Percentiles rank a stretch among this genome's conserved stretches.
These are phyloP conservation scores for Tephrocybe sp. DNA, from an alignment of 768 basidiomycete species.

Conservation along the genomic window DNA sequence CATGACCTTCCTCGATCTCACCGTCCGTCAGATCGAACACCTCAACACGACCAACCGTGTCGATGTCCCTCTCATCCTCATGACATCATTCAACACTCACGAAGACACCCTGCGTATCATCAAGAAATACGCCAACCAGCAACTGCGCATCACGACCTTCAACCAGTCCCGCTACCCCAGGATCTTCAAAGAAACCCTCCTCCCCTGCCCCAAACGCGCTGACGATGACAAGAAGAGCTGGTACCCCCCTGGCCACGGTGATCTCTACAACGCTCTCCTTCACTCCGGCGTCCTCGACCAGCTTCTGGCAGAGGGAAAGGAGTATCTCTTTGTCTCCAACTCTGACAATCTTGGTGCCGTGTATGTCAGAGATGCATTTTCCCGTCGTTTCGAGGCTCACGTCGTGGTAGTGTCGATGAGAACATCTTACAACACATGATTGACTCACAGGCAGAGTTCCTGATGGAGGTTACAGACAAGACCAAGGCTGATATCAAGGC, in stretches of 20 bases:
- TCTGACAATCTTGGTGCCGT: conserved; percentile 95
- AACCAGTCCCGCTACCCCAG: conserved; percentile 95
- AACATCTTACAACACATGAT: conserved; percentile 87
- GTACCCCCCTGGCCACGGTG: conserved; percentile 98
- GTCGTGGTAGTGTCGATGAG: conserved; percentile 65
- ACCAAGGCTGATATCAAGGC: conserved; percentile 80
- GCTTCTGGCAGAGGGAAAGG: conserved; percentile 87
- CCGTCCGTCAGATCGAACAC: conserved; percentile 93
- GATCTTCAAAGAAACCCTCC: conserved; percentile 85
- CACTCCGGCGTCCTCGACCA: conserved; percentile 92
- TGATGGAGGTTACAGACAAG: conserved; percentile 97
- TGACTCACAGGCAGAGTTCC: conserved; percentile 76
- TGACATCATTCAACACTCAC: conserved; percentile 99
- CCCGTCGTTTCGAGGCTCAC: conserved; percentile 3
- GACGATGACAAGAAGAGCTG: conserved; percentile 87
- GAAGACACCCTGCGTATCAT: conserved; percentile 95
- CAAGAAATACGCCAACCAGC: conserved; percentile 95
- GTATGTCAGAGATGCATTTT: conserved; percentile 39
- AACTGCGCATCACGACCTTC: conserved; percentile 89
- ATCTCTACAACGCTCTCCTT: conserved; percentile 88
- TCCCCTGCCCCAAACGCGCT: conserved; percentile 78
- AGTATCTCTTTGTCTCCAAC: conserved; percentile 97
- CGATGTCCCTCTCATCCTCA: conserved; percentile 95
- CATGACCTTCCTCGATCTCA: conserved; percentile 96
- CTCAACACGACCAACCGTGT: conserved; percentile 82